Conservation (phyloP, 1,139 yeast genomes). For the Kurtzmaniella natalensis region DNA sequence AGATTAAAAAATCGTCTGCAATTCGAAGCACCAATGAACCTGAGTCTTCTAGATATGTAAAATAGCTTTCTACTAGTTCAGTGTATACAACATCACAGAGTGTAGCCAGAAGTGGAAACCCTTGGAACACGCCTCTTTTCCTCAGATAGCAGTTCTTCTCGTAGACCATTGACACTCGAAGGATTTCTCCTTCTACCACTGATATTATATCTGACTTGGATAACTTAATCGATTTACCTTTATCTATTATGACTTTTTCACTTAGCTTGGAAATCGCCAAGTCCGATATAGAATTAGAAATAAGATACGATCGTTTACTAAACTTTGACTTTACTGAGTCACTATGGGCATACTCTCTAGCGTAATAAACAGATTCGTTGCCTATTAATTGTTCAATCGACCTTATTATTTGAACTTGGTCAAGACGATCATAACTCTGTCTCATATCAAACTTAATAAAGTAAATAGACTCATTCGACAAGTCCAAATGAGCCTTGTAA, state of each 20-base stretch:
- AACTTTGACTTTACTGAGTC: neutral
- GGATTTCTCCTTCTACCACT: slow-evolving; percentile 22
- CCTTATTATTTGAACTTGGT: slow-evolving; percentile 42
- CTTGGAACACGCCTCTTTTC: slow-evolving; percentile 78
- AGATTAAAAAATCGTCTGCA: slow-evolving; percentile 81
- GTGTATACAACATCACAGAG: slow-evolving; percentile 77
- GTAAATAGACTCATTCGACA: slow-evolving; percentile 25
- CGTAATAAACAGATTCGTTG: slow-evolving; percentile 18
- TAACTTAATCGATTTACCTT: slow-evolving; percentile 21
- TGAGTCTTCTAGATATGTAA: slow-evolving; percentile 18
- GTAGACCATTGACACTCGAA: slow-evolving; percentile 17
- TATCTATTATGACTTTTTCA: slow-evolving; percentile 18
- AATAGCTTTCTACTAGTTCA: slow-evolving; percentile 46
- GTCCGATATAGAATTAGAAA: neutral
- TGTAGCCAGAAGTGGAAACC: slow-evolving; percentile 71
- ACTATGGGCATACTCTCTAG: slow-evolving; percentile 15
- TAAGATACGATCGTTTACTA: slow-evolving; percentile 1
- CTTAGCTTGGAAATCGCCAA: neutral
- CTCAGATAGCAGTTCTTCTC: slow-evolving; percentile 29
- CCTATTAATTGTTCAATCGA: slow-evolving; percentile 23
- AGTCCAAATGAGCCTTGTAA: slow-evolving; percentile 9
- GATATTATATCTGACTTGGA: slow-evolving; percentile 21
- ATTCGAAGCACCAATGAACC: slow-evolving; percentile 50
- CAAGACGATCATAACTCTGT: slow-evolving; percentile 75
- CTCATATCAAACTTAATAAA: slow-evolving; percentile 73